These are phyloP conservation scores for Vitis labrusca DNA, from an alignment of 164 flowering plant species.

Conservation along the genomic window DNA sequence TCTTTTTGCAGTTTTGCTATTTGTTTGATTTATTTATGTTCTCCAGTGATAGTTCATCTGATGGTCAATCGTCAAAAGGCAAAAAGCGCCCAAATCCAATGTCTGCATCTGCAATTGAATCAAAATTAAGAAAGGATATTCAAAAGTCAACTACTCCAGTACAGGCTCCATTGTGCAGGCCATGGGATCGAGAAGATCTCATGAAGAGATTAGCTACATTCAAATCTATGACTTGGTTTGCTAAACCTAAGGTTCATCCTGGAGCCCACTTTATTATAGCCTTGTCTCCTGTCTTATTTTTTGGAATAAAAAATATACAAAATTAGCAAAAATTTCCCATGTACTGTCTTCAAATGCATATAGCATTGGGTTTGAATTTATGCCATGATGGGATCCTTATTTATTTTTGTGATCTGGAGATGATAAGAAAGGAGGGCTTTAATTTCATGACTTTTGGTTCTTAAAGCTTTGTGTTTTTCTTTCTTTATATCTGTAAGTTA, in stretches of 20 bases:
- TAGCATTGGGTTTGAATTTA: no score
- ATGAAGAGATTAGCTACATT: conserved; percentile 76
- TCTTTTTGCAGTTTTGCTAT: background rate
- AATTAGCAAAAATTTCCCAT: no score
- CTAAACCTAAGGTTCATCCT: conserved; percentile 77
- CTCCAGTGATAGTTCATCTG: conserved; percentile 25
- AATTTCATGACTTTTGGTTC: no score
- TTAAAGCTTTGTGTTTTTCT: no score
- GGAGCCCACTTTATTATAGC: background rate
- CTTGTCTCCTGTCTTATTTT: background rate
- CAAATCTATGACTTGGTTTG: conserved; percentile 99
- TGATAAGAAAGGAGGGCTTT: no score
- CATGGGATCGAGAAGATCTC: conserved; percentile 90
- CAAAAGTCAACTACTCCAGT: conserved; percentile 22
- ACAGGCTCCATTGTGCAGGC: conserved; percentile 62
- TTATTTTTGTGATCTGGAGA: no score
- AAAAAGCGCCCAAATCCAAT: conserved; percentile 43
- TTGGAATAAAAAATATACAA: background rate
- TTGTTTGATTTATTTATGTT: background rate
- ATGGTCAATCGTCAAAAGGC: conserved; percentile 36
- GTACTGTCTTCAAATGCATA: no score
- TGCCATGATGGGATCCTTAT: no score
- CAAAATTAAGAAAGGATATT: conserved; percentile 20
- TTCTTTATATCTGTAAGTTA: no score
- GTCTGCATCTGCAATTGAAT: conserved; percentile 30